These are phyloP conservation scores for Camelina hispida DNA, from an alignment of 345 rosid genomes.

Conservation along the genomic window DNA sequence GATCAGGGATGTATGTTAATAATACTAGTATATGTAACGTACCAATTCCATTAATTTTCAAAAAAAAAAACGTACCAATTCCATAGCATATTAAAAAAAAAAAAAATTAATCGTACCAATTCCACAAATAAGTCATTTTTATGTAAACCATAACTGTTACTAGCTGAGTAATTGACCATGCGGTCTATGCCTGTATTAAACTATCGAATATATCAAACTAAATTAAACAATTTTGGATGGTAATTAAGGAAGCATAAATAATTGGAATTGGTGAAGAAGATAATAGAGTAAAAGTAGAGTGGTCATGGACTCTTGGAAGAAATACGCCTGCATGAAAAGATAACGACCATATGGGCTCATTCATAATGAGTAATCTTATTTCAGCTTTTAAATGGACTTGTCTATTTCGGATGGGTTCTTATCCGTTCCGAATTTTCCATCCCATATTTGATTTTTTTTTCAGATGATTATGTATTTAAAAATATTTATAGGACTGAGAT, in stretches of 20 bases:
- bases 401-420: not conserved
- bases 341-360: too few species aligned
- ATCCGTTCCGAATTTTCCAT: too few species aligned
- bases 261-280: too few species aligned
- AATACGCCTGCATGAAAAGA: slow-evolving; percentile 36
- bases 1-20: not conserved
- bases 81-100: too few species aligned
- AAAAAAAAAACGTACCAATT: too few species aligned
- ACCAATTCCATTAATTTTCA: too few species aligned
- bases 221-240: not conserved
- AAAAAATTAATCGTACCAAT: not conserved
- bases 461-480: too few species aligned
- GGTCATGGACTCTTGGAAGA: slow-evolving; percentile 24
- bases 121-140: not conserved
- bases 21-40: too few species aligned
- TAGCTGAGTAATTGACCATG: not conserved
- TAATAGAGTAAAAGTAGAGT: slow-evolving; percentile 28
- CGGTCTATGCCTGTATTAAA: not conserved
- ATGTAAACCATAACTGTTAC: not conserved
- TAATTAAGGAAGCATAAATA: not conserved
- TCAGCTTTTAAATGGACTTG: not conserved
- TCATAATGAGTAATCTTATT: too few species aligned
- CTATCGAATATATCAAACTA: too few species aligned
- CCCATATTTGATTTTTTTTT: not conserved
- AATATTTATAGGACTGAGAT: not conserved